phyloP scores from a whole-genome alignment of 768 basidiomycete genomes.

The Pleurotus pulmonarius region DNA sequence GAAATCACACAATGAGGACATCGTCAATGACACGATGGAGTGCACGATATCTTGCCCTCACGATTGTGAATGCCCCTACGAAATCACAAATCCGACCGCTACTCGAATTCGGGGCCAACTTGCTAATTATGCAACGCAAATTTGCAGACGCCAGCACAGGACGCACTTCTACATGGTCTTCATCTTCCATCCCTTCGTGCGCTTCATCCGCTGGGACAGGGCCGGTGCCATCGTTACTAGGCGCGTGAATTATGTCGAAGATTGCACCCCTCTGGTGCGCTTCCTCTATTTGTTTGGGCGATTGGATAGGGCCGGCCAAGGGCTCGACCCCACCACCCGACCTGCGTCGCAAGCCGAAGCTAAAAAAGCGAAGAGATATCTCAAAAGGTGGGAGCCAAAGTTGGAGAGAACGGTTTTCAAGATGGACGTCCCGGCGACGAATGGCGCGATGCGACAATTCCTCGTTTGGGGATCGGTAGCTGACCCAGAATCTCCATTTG shows the following conservation, averaged over 20 bases:
- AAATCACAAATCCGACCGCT: not conserved
- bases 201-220: constrained; percentile 32
- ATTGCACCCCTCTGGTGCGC: constrained; percentile 10
- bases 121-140: constrained; percentile 17
- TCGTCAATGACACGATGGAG: no score
- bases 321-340: not conserved
- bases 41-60: no score
- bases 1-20: not conserved
- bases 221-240: constrained; percentile 21
- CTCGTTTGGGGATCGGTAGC: not conserved
- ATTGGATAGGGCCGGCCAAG: not conserved
- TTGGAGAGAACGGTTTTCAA: not conserved
- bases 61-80: not conserved
- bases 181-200: constrained; percentile 18
- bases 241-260: constrained; percentile 17
- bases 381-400: not conserved
- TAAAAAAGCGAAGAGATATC: not conserved
- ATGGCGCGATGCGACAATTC: not conserved
- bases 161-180: constrained; percentile 24
- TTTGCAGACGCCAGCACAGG: constrained; percentile 22
- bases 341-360: not conserved
- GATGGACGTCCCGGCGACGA: not conserved
- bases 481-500: no score
- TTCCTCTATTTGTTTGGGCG: constrained; percentile 22
- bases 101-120: constrained; percentile 17